Conservation (phyloP, 495 filamentous ascomycete genomes). For the Penicillium chermesinum region DNA sequence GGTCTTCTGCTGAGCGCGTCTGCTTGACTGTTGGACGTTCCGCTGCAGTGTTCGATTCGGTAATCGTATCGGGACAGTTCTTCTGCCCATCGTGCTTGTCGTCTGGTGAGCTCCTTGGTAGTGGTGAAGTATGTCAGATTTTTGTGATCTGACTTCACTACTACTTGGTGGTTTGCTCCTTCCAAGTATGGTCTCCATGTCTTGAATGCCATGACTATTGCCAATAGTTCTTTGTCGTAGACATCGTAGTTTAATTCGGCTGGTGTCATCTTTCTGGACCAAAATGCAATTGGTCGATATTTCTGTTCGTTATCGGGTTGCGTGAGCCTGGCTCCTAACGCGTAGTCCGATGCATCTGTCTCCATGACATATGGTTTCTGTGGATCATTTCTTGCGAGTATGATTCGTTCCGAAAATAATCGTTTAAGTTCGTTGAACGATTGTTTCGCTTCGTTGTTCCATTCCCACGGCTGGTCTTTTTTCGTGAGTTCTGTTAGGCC, state of each 20-base stretch:
- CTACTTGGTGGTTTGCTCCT: constrained; percentile 6
- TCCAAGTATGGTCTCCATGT: constrained; percentile 22
- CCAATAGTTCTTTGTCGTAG: constrained; percentile 26
- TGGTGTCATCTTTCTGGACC: constrained; percentile 17
- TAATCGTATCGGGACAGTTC: constrained; percentile 10
- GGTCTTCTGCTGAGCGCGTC: constrained; percentile 9
- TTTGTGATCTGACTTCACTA: constrained; percentile 15
- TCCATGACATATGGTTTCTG: constrained; percentile 8
- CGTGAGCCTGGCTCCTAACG: neutral
- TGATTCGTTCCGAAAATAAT: neutral
- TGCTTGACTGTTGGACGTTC: constrained; percentile 9
- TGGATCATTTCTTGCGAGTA: constrained; percentile 6
- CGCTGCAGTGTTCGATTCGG: constrained; percentile 12
- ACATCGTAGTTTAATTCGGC: constrained; percentile 31
- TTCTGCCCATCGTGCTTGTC: constrained; percentile 11
- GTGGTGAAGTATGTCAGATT: constrained; percentile 19
- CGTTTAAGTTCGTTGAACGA: constrained; percentile 11
- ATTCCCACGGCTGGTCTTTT: constrained; percentile 10
- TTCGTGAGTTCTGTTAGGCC: constrained; percentile 3
- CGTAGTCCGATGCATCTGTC: constrained; percentile 10
- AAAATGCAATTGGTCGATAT: constrained; percentile 6
- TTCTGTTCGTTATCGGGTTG: neutral
- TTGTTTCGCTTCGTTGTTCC: neutral
- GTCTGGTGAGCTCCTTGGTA: constrained; percentile 11
- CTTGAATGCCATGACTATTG: constrained; percentile 23